Evolutionary conservation across 176 grass and related monocot genomes (phyloP).

Genomic region (Carex littledalei): DNA sequence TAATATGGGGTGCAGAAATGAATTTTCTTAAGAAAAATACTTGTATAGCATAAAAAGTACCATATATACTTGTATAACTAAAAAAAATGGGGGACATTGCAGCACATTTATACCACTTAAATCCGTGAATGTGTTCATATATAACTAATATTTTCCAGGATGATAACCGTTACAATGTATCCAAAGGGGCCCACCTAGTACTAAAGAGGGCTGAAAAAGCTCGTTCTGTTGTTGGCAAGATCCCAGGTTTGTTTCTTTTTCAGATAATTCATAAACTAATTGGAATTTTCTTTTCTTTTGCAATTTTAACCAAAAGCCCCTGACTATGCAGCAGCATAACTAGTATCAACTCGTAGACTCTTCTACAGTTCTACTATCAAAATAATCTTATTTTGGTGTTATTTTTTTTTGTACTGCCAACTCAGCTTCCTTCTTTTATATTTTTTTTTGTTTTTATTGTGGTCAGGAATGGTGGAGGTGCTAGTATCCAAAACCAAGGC

Average conservation of each 20-base stretch:
- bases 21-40: too few relatives aligned
- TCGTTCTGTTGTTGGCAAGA: slow-evolving; percentile 58
- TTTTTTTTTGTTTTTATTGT: background rate
- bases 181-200: slow-evolving; percentile 58
- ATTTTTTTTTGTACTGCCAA: background rate
- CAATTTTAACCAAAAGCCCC: background rate
- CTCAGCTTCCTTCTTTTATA: background rate
- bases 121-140: background rate
- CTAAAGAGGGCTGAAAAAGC: slow-evolving; percentile 73
- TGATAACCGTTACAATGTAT: slow-evolving; percentile 63
- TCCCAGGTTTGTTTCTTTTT: slow-evolving; percentile 42
- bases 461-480: slow-evolving; percentile 59
- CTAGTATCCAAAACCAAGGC: slow-evolving; percentile 41
- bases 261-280: background rate
- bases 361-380: background rate
- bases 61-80: too few relatives aligned
- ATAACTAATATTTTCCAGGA: slow-evolving; percentile 32
- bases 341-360: background rate
- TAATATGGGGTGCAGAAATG: too few relatives aligned
- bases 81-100: too few relatives aligned
- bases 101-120: too few relatives aligned
- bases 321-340: background rate
- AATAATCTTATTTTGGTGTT: background rate
- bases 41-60: too few relatives aligned
- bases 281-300: background rate